Evolutionary conservation across 2,329 filamentous ascomycete species (phyloP), one percentile per base, ranked within the genome.

Genomic region (Penicillium sp.): DNA sequence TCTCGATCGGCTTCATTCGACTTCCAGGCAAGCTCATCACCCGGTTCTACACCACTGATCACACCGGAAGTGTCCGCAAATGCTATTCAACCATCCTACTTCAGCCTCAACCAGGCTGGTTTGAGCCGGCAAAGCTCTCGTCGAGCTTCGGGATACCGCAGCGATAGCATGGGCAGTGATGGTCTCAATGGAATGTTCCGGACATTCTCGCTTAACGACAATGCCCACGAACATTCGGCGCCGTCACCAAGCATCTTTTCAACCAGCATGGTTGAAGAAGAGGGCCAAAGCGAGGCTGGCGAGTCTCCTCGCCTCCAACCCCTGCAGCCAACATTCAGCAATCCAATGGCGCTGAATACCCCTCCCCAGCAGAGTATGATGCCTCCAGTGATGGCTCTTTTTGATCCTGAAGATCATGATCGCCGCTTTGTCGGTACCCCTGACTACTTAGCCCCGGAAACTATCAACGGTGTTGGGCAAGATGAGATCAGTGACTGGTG

Each of bases 401-500:
- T 97, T 68, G 92, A 97, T 67, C 94, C 94, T 0, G 89, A 96
- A 69, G 94, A 99, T 68, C 95, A 87, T 58, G 93, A 90, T 69
- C 86, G 94, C 51, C 87, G 91, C 37, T 99, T 99, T 66, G 94
- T 99, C 9, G 94, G 94, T 31, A 99, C 94, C 0, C 94, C 94
- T 0, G 94, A 99, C 73, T 99, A 99, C 70, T 83, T 99, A 14
- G 94, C 94, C 0, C 94, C 94, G 0, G 95, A 99, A 71, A 99
- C 95, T 0, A 96, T 99, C 69, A 92, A 91, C 62, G 94, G 95
- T 47, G 87, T 91, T 62, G 91, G 93, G 1, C 94, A 99, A 73
- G 94, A 99, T 68, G 93, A 97, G 73, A 94, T 93, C 63, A 97
- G 94, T 70, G 94, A 99, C 85, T 99, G 94, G 94, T 99, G 94